Percentiles rank a stretch among this genome's conserved stretches.
Conservation (phyloP, 2,329 filamentous ascomycete species). For the Xylariaceae sp. region DNA sequence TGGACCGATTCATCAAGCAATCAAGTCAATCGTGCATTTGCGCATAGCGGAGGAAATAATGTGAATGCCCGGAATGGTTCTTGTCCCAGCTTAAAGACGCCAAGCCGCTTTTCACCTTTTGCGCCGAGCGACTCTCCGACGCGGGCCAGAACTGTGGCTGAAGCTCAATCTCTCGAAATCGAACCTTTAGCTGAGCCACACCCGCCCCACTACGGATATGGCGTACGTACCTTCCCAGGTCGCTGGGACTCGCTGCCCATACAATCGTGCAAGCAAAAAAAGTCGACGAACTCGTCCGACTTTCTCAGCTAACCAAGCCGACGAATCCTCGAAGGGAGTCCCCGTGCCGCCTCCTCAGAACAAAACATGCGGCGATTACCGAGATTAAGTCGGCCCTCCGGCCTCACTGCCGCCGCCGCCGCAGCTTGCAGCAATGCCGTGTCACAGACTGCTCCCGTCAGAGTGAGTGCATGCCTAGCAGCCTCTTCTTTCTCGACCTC, state of each 20-base stretch:
- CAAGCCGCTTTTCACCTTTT: not conserved
- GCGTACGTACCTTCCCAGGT: not conserved
- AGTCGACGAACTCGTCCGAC: not conserved
- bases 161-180: not conserved
- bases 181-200: not conserved
- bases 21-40: not conserved
- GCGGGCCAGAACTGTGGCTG: not conserved
- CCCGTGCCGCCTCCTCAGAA: not conserved
- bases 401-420: slow-evolving; percentile 14
- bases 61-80: too few relatives aligned
- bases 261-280: not conserved
- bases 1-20: not conserved
- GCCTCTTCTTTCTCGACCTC: slow-evolving; percentile 13
- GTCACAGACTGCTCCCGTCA: not conserved
- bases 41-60: not conserved
- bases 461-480: not conserved
- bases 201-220: not conserved
- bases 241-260: not conserved
- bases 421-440: not conserved
- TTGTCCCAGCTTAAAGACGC: slow-evolving; percentile 1
- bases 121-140: too few relatives aligned
- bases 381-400: slow-evolving; percentile 26
- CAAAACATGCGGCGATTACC: slow-evolving; percentile 31
- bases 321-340: not conserved
- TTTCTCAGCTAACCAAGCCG: not conserved